Conservation (phyloP, 345 rosid genomes). For the Arabidopsis suecica region DNA sequence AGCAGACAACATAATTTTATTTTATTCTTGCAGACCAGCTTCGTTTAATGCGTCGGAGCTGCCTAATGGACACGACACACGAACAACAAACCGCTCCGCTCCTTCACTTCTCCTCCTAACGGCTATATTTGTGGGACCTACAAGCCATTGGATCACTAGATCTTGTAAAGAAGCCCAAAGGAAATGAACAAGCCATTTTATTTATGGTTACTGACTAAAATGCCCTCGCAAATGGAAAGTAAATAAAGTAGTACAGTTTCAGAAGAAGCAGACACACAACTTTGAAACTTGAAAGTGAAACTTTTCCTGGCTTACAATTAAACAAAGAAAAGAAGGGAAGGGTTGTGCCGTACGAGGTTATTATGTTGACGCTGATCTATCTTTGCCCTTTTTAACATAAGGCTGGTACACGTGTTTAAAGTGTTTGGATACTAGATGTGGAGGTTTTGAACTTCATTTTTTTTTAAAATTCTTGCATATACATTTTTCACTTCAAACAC, state of each 20-base stretch:
- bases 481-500: background rate
- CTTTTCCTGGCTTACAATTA: background rate
- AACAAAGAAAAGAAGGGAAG: background rate
- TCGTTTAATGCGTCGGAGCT: slow-evolving; percentile 42
- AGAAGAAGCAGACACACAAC: slow-evolving; percentile 20
- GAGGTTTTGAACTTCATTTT: slow-evolving; percentile 21
- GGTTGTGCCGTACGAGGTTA: slow-evolving; percentile 45
- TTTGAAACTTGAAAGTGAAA: slow-evolving; percentile 31
- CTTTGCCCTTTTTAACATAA: background rate
- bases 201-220: background rate
- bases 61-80: slow-evolving; percentile 24
- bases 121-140: slow-evolving; percentile 43
- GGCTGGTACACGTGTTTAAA: slow-evolving; percentile 20
- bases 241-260: background rate
- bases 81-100: slow-evolving; percentile 39
- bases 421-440: background rate
- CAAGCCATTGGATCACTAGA: slow-evolving; percentile 19
- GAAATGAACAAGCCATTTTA: slow-evolving; percentile 1
- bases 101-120: slow-evolving; percentile 36
- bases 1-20: slow-evolving; percentile 12
- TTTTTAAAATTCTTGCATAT: background rate
- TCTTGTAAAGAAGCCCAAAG: slow-evolving; percentile 16
- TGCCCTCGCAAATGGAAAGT: background rate
- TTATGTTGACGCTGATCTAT: slow-evolving; percentile 35
- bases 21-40: slow-evolving; percentile 26